phyloP scores from a whole-genome alignment of 2,329 filamentous ascomycete genomes.

The Colletotrichum abscissum region DNA sequence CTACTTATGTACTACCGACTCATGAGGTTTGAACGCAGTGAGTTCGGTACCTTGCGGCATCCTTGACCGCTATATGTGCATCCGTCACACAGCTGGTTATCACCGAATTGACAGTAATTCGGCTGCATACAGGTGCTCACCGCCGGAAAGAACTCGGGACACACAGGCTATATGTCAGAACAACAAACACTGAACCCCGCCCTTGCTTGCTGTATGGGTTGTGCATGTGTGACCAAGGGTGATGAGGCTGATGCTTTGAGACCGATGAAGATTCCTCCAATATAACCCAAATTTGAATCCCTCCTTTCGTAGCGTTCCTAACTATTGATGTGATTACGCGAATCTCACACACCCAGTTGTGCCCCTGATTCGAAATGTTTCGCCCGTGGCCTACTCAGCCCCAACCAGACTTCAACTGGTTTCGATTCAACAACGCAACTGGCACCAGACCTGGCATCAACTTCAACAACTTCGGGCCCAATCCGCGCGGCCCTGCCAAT shows the following conservation, averaged over 20 bases:
- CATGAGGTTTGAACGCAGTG: background rate
- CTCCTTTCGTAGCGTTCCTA: too few relatives aligned
- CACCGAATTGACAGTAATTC: background rate
- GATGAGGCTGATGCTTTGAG: too few relatives aligned
- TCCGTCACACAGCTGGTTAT: background rate
- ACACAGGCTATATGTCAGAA: background rate
- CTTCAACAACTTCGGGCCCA: slow-evolving; percentile 22
- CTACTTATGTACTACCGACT: background rate
- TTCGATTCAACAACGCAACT: slow-evolving; percentile 1
- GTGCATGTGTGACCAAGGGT: background rate
- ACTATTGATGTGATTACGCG: too few relatives aligned
- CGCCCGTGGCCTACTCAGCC: slow-evolving; percentile 18
- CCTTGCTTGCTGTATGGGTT: background rate
- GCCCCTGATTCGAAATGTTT: background rate
- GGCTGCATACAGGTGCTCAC: background rate
- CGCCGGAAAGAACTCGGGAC: background rate
- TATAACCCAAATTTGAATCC: too few relatives aligned
- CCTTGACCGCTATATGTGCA: background rate
- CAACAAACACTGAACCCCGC: background rate
- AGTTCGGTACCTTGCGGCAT: background rate
- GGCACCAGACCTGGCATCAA: slow-evolving; percentile 15
- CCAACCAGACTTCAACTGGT: background rate
- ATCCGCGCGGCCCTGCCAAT: background rate
- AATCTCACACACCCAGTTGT: too few relatives aligned
- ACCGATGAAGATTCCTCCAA: background rate